Base-by-base conservation (phyloP, 495 filamentous ascomycete genomes). In the Hypoxylon lienhwacheense region DNA sequence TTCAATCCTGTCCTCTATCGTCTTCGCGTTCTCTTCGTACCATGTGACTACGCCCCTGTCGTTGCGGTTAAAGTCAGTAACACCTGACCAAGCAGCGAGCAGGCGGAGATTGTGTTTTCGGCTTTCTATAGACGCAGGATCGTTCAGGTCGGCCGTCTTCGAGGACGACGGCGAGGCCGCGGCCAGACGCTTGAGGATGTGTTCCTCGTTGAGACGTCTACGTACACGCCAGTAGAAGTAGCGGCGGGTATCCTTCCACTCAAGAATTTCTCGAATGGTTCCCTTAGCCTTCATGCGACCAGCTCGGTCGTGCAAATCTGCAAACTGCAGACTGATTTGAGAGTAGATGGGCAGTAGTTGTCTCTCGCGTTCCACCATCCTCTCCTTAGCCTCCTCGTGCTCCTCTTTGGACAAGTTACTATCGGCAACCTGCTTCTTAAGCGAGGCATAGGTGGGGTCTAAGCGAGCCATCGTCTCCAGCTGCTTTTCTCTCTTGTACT, bases 201-300 rank as follows among this genome's bases (percentile, higher is more conserved):
- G 87, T 73, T 98, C 91, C 74, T 98, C 93, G 73, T 95, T 96
- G 63, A 98, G 79, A 74, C 95, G 83, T 70, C 93, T 89, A 70
- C 93, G 92, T 46, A 95, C 86, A 78, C 93, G 91, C 93, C 93
- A 98, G 85, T 97, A 98, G 84, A 98, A 97, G 88, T 96, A 98
- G 66, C 95, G 89, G 57, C 93, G 85, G 36, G 92, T 86, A 54
- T 96, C 84, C 68, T 83, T 79, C 95, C 91, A 98, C 66, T 83
- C 78, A 12, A 98, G 80, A 1, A 86, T 74, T 53, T 83, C 78
- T 44, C 95, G 89, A 66, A 98, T 97, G 57, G 86, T 85, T 49
- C 89, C 86, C 84, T 98, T 98, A 70, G 93, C 93, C 71, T 95
- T 79, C 93, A 98, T 97, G 72, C 93, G 88, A 43, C 93, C 95